These are phyloP conservation scores for Pichia sp. DNA, from an alignment of 1,139 yeast species.

Conservation along the genomic window DNA sequence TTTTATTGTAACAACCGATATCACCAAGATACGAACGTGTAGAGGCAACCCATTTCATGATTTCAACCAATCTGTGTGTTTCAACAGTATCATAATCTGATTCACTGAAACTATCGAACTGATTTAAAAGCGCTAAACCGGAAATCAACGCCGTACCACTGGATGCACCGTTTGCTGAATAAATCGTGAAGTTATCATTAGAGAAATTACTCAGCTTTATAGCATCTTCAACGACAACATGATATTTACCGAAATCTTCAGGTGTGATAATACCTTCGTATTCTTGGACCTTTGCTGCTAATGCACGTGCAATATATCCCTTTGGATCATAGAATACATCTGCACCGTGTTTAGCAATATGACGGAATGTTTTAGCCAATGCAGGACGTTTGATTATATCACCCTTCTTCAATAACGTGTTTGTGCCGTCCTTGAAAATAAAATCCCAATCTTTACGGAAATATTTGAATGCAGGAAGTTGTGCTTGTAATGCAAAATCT, in stretches of 20 bases:
- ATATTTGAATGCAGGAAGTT: constrained; percentile 35
- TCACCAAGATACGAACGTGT: constrained; percentile 86
- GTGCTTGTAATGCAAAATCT: constrained; percentile 38
- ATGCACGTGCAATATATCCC: constrained; percentile 44
- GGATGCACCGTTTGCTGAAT: constrained; percentile 74
- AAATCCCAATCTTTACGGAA: constrained; percentile 53
- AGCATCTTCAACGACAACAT: constrained; percentile 56
- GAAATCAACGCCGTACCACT: constrained; percentile 81
- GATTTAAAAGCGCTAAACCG: constrained; percentile 58
- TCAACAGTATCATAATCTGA: constrained; percentile 43
- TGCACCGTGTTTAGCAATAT: constrained; percentile 73
- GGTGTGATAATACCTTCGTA: constrained; percentile 44
- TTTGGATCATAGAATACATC: constrained; percentile 79
- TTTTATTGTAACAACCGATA: constrained; percentile 35
- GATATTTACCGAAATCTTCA: constrained; percentile 65
- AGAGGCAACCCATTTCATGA: constrained; percentile 93
- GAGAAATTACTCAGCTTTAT: constrained; percentile 42
- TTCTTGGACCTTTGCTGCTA: constrained; percentile 36
- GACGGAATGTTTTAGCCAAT: constrained; percentile 63
- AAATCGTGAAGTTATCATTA: constrained; percentile 48
- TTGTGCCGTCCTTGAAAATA: constrained; percentile 39
- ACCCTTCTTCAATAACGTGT: constrained; percentile 46
- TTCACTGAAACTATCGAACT: constrained; percentile 33
- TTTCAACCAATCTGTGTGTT: constrained; percentile 73
- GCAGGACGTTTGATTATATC: constrained; percentile 59